Evolutionary conservation across 2,329 filamentous ascomycete genomes (phyloP), one percentile per base, ranked within the genome.

Genomic region (Metarhizium anisopliae): DNA sequence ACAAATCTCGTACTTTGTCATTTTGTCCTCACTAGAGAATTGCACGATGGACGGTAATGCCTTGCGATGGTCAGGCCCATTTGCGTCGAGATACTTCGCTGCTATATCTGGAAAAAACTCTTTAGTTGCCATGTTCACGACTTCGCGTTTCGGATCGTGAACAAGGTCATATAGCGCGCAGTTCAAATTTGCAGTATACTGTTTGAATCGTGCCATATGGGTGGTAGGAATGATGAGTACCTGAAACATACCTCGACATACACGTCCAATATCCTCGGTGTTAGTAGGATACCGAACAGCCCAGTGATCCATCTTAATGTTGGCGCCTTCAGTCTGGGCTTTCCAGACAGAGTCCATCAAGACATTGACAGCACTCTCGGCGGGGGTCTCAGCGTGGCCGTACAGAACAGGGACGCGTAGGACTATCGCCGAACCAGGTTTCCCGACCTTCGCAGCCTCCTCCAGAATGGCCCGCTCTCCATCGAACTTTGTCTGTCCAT

Each of bases 1-100:
- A 68, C 89, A 92, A 55, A 96, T 95, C 69, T 93, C 85, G 69
- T 92, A 95, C 74, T 96, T 96, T 50, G 91, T 96, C 77, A 86
- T 88, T 61, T 78, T 82, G 62, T 95, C 89, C 70, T 96, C 90
- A 50, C 89, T 90, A 3, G 87, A 89, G 72, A 95, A 95, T 55
- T 96, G 91, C 18, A 96, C 77, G 47, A 91, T 81, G 32, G 67
- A 74, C 0, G 91, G 91, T 43, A 95, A 72, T 16, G 74, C 66
- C 11, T 74, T 68, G 52, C 77, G 72, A 42, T 80, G 74, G 50
- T 75, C 64, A 8, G 75, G 70, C 4, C 67, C 70, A 53, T 74
- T 64, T 13, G 75, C 70, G 4, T 68, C 70, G 54, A 87, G 74
- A 64, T 92, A 94, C 64, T 87, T 85, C 59, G 76, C 77, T 2